Base-by-base conservation (phyloP, 208 protist species). In the Crithidia sp. region DNA sequence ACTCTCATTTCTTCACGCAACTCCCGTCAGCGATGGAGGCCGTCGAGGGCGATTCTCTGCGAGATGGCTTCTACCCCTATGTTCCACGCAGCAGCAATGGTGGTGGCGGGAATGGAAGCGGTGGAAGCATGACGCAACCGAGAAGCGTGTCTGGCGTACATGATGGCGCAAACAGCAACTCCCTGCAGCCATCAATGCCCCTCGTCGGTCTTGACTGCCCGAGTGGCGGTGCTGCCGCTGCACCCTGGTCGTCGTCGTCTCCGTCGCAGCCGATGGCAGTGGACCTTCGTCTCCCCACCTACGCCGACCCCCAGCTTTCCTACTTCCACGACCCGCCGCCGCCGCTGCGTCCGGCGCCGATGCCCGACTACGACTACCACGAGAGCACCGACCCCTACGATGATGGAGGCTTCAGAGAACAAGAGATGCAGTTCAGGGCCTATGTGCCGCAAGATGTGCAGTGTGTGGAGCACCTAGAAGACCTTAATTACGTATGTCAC, bases 391-490 rank as follows among this genome's bases (percentile, higher is more conserved):
- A 55, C 60, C 39, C 6, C 8, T 68, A 53, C 14, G 50, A 50
- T n/a, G 67, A 39, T 37, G 47, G 28, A n/a, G 55, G 17, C 45
- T 65, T 69, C 28, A 9, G 17, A n/a, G 41, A 50, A 8, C 17
- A 55, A 8, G 55, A 44, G 41, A 56, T 55, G 47, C 67, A 8
- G n/a, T 79, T 60, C 50, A 37, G 28, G 0, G 41, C 17, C 3
- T 69, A 52, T 17, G 43, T 79, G 3, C 74, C 67, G 37, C 74
- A 79, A 45, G 55, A 68, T 0, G 54, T 71, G 10, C 44, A 56
- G 67, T 66, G 74, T 17, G 44, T 79, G n/a, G 74, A 74, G 55
- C 61, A 54, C 9, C 16, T 71, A 13, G 62, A 58, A 19, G 58
- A 65, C 14, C 41, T 79, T 3, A n/a, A 74, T 16, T 61, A 67